A percentile compares a stretch with the other conserved stretches of the same genome.
These are phyloP conservation scores for Colletotrichum orbiculare DNA, from an alignment of 2,329 filamentous ascomycete genomes.

Conservation along the genomic window DNA sequence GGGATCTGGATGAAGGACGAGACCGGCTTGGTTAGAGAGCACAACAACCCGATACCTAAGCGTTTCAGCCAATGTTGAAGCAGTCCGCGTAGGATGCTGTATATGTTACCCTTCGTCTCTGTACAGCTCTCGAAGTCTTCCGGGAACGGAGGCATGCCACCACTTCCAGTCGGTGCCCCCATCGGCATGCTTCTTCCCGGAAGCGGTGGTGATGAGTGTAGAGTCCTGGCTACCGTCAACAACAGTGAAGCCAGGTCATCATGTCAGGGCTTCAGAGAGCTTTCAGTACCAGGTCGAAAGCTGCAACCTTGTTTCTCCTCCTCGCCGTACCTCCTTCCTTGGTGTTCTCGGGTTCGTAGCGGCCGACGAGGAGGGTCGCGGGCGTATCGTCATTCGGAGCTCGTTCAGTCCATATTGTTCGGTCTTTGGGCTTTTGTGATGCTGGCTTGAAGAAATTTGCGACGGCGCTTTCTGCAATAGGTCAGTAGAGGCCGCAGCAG, in stretches of 20 bases:
- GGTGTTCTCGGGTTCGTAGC: slow-evolving; percentile 64
- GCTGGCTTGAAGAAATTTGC: slow-evolving; percentile 88
- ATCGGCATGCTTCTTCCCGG: slow-evolving; percentile 81
- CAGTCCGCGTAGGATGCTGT: too few relatives aligned
- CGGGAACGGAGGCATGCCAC: slow-evolving; percentile 83
- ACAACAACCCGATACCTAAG: slow-evolving; percentile 79
- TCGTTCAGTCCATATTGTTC: slow-evolving; percentile 77
- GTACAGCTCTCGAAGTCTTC: slow-evolving; percentile 73
- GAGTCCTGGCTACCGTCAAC: slow-evolving; percentile 71
- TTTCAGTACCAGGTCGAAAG: slow-evolving; percentile 72
- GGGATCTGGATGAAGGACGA: slow-evolving; percentile 79
- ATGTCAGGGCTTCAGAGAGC: not conserved
- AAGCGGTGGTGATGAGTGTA: slow-evolving; percentile 83
- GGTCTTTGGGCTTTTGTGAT: slow-evolving; percentile 85
- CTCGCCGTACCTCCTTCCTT: slow-evolving; percentile 39
- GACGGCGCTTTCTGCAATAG: slow-evolving; percentile 70
- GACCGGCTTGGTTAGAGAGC: slow-evolving; percentile 88
- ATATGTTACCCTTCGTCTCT: slow-evolving; percentile 69
- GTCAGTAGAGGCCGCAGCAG: not conserved
- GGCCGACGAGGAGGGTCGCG: slow-evolving; percentile 78
- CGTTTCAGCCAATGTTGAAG: not conserved
- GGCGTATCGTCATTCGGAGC: slow-evolving; percentile 60
- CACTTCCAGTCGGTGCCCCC: slow-evolving; percentile 89
- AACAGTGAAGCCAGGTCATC: not conserved
- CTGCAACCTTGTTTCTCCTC: slow-evolving; percentile 71